Percentiles rank a stretch among this genome's conserved stretches.
These are phyloP conservation scores for Cynara cardunculus DNA, from an alignment of 129 eudicot species.

Conservation along the genomic window DNA sequence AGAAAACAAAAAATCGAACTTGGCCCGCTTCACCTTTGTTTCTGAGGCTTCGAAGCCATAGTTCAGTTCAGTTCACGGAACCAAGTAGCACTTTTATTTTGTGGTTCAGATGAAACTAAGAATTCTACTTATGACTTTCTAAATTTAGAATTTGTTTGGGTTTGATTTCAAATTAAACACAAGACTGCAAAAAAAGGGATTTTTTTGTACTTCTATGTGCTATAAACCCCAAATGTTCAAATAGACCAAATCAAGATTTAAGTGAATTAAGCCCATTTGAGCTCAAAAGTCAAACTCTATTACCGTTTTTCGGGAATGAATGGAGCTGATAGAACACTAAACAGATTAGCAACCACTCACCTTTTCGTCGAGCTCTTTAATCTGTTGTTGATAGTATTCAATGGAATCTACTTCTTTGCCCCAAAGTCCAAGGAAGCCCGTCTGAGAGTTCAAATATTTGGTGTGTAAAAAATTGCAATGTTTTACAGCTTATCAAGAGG, in stretches of 20 bases:
- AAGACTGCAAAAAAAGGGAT: too few species aligned
- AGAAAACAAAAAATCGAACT: too few species aligned
- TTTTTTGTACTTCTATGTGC: too few species aligned
- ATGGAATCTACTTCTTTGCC: conserved; percentile 80
- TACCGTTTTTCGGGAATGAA: background rate
- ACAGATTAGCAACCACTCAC: conserved; percentile 33
- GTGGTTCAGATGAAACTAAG: too few species aligned
- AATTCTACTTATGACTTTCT: too few species aligned
- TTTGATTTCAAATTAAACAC: too few species aligned
- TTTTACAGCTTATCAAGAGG: background rate
- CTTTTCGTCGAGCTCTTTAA: conserved; percentile 61
- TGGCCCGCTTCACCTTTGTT: too few species aligned
- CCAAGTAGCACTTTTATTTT: too few species aligned
- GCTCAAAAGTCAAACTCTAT: background rate
- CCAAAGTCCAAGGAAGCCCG: conserved; percentile 91
- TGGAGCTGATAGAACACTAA: background rate
- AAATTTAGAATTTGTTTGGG: too few species aligned
- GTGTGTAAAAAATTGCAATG: background rate
- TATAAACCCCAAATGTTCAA: too few species aligned
- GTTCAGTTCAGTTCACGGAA: too few species aligned
- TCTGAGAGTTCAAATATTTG: conserved; percentile 38
- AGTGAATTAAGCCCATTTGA: background rate
- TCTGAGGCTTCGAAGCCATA: too few species aligned
- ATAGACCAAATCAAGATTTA: background rate
- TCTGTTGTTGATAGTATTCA: conserved; percentile 64